These are phyloP conservation scores for Cynanchum wilfordii DNA, from an alignment of 257 asterid genomes.

Conservation along the genomic window DNA sequence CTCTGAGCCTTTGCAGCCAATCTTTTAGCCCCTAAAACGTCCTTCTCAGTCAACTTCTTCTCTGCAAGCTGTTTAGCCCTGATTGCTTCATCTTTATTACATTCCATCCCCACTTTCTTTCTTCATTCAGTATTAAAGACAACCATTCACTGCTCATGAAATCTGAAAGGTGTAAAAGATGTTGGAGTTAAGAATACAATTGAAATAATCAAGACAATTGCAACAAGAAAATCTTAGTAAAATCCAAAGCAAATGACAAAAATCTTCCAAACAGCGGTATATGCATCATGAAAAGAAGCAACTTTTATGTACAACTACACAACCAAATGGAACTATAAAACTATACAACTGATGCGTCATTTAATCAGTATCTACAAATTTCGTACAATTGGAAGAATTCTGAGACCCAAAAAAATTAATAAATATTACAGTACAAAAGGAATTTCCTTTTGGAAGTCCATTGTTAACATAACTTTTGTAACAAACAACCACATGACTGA, in stretches of 20 bases:
- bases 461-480: background rate
- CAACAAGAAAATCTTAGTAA: background rate
- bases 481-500: background rate
- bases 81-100: conserved; percentile 56
- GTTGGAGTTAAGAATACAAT: background rate
- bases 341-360: background rate
- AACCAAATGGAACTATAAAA: background rate
- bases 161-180: background rate
- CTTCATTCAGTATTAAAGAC: background rate
- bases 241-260: background rate
- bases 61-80: conserved; percentile 57
- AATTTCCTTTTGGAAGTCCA: background rate
- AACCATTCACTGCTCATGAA: background rate
- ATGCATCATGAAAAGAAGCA: background rate
- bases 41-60: conserved; percentile 42
- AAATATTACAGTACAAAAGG: no score
- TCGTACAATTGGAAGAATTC: background rate
- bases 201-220: background rate
- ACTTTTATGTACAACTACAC: background rate
- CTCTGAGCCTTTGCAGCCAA: conserved; percentile 54
- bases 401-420: no score
- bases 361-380: background rate
- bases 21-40: conserved; percentile 50
- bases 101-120: conserved; percentile 37
- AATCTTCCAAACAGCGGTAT: background rate